A percentile compares a stretch with the other conserved stretches of the same genome.
These are phyloP conservation scores for Coniella vitis DNA, from an alignment of 2,329 filamentous ascomycete genomes.

Conservation along the genomic window DNA sequence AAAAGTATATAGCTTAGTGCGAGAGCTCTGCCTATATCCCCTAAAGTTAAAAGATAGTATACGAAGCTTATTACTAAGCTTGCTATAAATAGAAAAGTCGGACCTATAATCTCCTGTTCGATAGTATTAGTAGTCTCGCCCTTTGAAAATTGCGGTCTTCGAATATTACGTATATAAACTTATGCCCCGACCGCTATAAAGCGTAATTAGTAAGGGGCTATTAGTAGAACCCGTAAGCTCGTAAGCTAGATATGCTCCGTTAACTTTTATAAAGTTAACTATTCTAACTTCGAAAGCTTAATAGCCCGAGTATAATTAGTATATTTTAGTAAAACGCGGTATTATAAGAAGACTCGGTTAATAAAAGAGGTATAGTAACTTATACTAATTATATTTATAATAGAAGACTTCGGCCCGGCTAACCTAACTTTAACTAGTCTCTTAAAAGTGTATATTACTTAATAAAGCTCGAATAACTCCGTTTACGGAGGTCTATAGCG, in stretches of 20 bases:
- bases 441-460: too few relatives aligned
- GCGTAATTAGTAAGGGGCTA: slow-evolving; percentile 29
- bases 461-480: too few relatives aligned
- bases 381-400: too few relatives aligned
- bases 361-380: too few relatives aligned
- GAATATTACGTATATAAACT: slow-evolving; percentile 21
- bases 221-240: slow-evolving; percentile 23
- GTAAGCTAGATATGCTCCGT: slow-evolving; percentile 28
- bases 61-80: slow-evolving; percentile 22
- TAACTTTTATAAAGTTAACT: slow-evolving; percentile 24
- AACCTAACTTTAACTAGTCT: too few relatives aligned
- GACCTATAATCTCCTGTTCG: slow-evolving; percentile 26
- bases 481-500: too few relatives aligned
- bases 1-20: slow-evolving; percentile 29
- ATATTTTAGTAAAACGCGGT: background rate
- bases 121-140: background rate
- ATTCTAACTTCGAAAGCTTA: background rate
- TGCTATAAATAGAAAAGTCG: slow-evolving; percentile 27
- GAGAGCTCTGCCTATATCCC: slow-evolving; percentile 29
- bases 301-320: background rate
- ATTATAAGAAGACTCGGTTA: too few relatives aligned
- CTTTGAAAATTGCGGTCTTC: background rate
- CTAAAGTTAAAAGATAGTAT: slow-evolving; percentile 31
- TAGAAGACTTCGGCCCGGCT: too few relatives aligned
- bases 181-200: slow-evolving; percentile 31